These are phyloP conservation scores for Sarocladium brachiariae DNA, from an alignment of 2,329 filamentous ascomycete species.

Conservation along the genomic window DNA sequence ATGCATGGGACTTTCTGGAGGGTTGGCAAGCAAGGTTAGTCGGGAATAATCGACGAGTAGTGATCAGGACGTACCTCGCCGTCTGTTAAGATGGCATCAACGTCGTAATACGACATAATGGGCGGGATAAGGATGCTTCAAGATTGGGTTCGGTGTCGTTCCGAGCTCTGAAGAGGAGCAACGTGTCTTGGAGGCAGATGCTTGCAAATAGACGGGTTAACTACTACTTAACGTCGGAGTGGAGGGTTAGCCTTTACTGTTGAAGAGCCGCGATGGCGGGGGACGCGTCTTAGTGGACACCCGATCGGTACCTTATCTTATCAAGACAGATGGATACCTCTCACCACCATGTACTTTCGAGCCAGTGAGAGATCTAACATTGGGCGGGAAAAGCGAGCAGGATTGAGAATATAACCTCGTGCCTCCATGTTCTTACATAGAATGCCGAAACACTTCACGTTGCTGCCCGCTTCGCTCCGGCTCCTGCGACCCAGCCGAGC, in stretches of 20 bases:
- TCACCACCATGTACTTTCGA: not conserved
- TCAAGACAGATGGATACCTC: not conserved
- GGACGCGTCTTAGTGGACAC: not conserved
- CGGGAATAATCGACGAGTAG: too few relatives aligned
- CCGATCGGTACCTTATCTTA: slow-evolving; percentile 4
- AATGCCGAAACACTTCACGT: too few relatives aligned
- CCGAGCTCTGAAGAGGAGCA: not conserved
- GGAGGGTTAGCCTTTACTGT: too few relatives aligned
- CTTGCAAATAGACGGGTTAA: too few relatives aligned
- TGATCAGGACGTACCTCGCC: slow-evolving; percentile 61
- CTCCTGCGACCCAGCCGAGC: too few relatives aligned
- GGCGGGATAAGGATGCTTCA: not conserved
- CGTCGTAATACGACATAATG: slow-evolving; percentile 71
- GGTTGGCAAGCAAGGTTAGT: slow-evolving; percentile 25
- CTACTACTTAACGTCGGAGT: too few relatives aligned
- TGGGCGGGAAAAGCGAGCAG: too few relatives aligned
- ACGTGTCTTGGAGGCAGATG: not conserved
- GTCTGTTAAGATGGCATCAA: slow-evolving; percentile 78
- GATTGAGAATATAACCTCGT: too few relatives aligned
- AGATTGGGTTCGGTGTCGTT: too few relatives aligned
- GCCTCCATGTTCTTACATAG: too few relatives aligned
- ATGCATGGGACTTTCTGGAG: slow-evolving; percentile 89
- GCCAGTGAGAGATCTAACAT: too few relatives aligned
- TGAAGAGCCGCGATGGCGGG: slow-evolving; percentile 1
- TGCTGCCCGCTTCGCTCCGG: too few relatives aligned